These are phyloP conservation scores for Cladosporium sp. DNA, from an alignment of 2,329 filamentous ascomycete genomes.

Conservation along the genomic window DNA sequence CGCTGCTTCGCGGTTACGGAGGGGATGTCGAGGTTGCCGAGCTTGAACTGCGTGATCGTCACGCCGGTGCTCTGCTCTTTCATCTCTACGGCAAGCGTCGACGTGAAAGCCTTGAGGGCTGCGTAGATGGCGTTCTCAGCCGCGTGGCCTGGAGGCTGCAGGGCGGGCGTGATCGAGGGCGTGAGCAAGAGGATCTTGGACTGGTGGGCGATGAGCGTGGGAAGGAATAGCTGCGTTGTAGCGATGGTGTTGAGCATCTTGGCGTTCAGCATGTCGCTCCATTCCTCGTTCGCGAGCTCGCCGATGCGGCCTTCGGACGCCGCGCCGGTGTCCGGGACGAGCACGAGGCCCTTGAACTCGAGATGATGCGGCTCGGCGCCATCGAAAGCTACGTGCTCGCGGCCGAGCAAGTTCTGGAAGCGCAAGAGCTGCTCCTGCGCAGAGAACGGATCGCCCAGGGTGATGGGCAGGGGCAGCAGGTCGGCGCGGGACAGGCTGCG, in stretches of 20 bases:
- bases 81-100: conserved; percentile 74
- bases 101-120: conserved; percentile 78
- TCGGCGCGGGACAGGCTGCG: conserved; percentile 71
- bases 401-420: conserved; percentile 65
- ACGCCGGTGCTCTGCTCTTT: conserved; percentile 58
- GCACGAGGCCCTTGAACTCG: conserved; percentile 69
- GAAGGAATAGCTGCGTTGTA: conserved; percentile 78
- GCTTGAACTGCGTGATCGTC: conserved; percentile 77
- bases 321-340: conserved; percentile 66
- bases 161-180: conserved; percentile 71
- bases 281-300: conserved; percentile 73
- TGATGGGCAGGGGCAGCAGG: conserved; percentile 73
- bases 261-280: conserved; percentile 86
- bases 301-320: conserved; percentile 81
- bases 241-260: conserved; percentile 86
- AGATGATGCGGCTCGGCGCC: conserved; percentile 71
- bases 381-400: conserved; percentile 68
- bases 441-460: conserved; percentile 69
- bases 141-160: conserved; percentile 73
- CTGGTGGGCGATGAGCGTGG: conserved; percentile 47
- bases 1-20: conserved; percentile 46
- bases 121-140: conserved; percentile 81
- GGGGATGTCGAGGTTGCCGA: conserved; percentile 84
- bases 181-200: conserved; percentile 70
- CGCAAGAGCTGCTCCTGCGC: conserved; percentile 63